A percentile compares a stretch with the other conserved stretches of the same genome.
Evolutionary conservation across 805 yeast species (phyloP).

Genomic region (Komagataella ulmi): DNA sequence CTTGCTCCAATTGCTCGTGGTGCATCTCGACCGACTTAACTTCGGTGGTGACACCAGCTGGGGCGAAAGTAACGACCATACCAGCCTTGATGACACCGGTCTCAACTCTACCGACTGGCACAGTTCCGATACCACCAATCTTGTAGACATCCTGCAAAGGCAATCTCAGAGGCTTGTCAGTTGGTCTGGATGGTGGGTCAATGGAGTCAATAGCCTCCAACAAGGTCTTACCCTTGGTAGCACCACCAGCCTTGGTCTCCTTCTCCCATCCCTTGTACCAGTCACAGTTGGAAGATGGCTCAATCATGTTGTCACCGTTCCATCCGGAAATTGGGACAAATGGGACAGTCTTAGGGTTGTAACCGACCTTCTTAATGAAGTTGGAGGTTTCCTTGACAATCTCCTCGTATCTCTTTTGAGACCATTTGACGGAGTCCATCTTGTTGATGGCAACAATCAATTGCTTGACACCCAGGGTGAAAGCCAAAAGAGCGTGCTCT

Average conservation of each 20-base stretch:
- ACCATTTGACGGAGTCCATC: constrained; percentile 92
- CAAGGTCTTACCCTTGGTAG: constrained; percentile 65
- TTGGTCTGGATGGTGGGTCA: constrained; percentile 71
- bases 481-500: constrained; percentile 87
- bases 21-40: constrained; percentile 86
- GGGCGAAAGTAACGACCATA: constrained; percentile 82
- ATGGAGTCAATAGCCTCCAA: constrained; percentile 77
- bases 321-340: constrained; percentile 90
- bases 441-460: constrained; percentile 85
- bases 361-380: constrained; percentile 80
- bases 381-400: constrained; percentile 63
- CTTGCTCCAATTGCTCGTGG: constrained; percentile 68
- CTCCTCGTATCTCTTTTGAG: constrained; percentile 68
- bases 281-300: constrained; percentile 67
- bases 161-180: constrained; percentile 79
- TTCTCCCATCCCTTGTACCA: constrained; percentile 84
- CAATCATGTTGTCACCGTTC: constrained; percentile 91
- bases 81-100: constrained; percentile 88
- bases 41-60: constrained; percentile 83
- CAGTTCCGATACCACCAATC: constrained; percentile 88
- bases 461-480: constrained; percentile 80
- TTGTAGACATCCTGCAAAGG: constrained; percentile 88
- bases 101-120: constrained; percentile 91
- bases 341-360: constrained; percentile 69
- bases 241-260: constrained; percentile 67